Evolutionary conservation across 306 rosid species (phyloP).

Genomic region (Citrullus amarus): DNA sequence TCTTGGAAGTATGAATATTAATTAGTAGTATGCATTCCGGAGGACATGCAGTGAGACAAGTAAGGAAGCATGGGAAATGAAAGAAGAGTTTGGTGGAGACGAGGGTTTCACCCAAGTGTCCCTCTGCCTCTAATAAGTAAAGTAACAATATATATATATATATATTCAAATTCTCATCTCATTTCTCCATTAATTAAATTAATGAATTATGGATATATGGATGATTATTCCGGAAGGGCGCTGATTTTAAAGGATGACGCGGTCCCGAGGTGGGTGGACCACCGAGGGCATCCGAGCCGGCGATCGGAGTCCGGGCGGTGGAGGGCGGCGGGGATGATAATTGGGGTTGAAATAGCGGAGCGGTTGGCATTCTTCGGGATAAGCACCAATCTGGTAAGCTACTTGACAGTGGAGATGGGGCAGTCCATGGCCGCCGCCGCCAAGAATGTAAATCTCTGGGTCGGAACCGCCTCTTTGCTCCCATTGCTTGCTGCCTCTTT

Average conservation of each 20-base stretch:
- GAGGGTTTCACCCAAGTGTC: no score
- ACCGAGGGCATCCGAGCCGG: background rate
- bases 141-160: no score
- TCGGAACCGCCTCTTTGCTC: slow-evolving; percentile 21
- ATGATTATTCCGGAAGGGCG: no score
- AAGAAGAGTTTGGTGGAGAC: no score
- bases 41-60: no score
- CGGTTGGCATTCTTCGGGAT: slow-evolving; percentile 28
- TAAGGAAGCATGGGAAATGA: no score
- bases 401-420: slow-evolving; percentile 23
- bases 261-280: background rate
- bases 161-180: no score
- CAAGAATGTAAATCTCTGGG: slow-evolving; percentile 22
- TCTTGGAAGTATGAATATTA: no score
- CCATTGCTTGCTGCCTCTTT: slow-evolving; percentile 28
- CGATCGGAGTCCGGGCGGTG: background rate
- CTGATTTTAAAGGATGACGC: background rate
- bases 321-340: background rate
- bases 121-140: no score
- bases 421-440: slow-evolving; percentile 30
- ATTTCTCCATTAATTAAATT: no score
- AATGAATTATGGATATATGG: no score
- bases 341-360: slow-evolving; percentile 35
- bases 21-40: no score
- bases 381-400: slow-evolving; percentile 22